Evolutionary conservation across 2,329 filamentous ascomycete genomes (phyloP), one percentile per base, ranked within the genome.

Genomic region (Penicillium sp.): DNA sequence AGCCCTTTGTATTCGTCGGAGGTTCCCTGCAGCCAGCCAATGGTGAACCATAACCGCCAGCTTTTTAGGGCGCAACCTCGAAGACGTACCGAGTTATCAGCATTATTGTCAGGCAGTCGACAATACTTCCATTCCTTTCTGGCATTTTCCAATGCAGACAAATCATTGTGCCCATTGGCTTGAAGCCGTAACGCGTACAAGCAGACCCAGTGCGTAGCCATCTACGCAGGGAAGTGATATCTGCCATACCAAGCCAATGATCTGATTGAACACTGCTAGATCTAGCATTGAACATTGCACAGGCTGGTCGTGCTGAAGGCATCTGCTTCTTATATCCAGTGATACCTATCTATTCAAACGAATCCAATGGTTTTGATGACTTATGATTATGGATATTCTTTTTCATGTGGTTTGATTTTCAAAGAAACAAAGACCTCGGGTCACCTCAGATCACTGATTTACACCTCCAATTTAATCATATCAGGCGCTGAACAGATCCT

Each of bases 401-500:
- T 23, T 2, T 18, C 16, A 9, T 16, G 7, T 38, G 5, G 3
- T 18, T 38, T 6, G 1, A 36, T 18, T 38, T 10, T 18, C n/a
- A 38, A 18, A 8, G 18, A 18, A 21, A n/a, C 6, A 36, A 36
- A 10, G 10, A 3, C 28, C 28, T 12, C 1, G 12, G 7, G 12
- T 9, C 28, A 3, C 28, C 28, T 12, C 1, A 29, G 7, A 29
- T 9, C 28, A 7, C 7, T 8, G 28, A 29, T 7, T 29, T 9
- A 29, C 3, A 12, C 28, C 8, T 18, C n/a, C 8, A 36, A n/a
- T 21, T 12, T 9, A 39, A 39, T 5, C 31, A 13, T 21, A 39
- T 47, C 38, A 43, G 13, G 36, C 41, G 21, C 31, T 45, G 44
- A 67, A 66, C 16, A 53, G 52, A 10, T 57, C 53, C 52, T 63